Base-by-base conservation (phyloP, 225 moss, liverwort and hornwort genomes). In the Straminergon stramineum region DNA sequence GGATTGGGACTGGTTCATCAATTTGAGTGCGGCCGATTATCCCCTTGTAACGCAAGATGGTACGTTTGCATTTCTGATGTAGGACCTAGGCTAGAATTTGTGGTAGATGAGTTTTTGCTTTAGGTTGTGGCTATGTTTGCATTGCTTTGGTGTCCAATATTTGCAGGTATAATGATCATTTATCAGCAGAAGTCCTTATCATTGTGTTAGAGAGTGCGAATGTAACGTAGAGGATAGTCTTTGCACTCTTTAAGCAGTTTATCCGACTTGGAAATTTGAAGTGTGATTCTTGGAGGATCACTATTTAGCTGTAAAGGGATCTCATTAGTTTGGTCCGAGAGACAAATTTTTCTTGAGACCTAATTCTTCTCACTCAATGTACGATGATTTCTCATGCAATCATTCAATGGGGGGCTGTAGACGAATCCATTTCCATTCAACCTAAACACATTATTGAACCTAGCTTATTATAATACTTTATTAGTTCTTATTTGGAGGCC, bases 1-100 rank as follows among this genome's bases (percentile, higher is more conserved):
- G 70, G 93, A 97, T 28, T 99, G 95, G 93, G 98, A 99, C 84
- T 99, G 98, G 98, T 99, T 99, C 83, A 99, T 99, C 91, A 99
- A 99, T 89, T 93, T 99, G 90, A 97, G 98, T 86, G 98, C 98
- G 4, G 94, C 97, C 7, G 98, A 99, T 91, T 99, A 99, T 73
- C 98, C 98, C 19, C 94, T 99, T 18, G 89, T 99, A 20, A 96
- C 96, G 13, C 98, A 99, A 88, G 98, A 99, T 90, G 98, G 97
- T 97, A 75, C 86, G 79, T 57, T 71, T 82, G 83, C 60, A 83
- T 4, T 43, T 77, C 76, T 45, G 26, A 64, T 48, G 20, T 41
- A 43, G 41, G 14, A n/a, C 6, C 15, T 58, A 58, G 39, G 39
- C 48, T 75, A 73, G 55, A 32, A 66, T 58, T 53, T 82, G 80